Conservation (phyloP, 140 eudicot species). For the Anethum foeniculum region DNA sequence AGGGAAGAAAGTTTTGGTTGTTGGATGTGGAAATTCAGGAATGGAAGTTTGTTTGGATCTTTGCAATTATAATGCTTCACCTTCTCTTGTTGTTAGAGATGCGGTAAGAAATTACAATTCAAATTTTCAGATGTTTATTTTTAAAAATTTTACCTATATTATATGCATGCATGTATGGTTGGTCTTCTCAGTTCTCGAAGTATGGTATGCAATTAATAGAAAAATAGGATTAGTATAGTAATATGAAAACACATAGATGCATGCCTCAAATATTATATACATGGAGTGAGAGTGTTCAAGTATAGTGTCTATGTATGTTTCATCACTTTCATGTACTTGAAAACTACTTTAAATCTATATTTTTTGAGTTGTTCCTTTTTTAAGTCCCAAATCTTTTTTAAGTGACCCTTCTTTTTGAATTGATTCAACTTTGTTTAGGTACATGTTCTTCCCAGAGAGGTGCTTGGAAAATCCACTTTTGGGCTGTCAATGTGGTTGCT, state of each 20-base stretch:
- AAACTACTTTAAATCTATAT: background rate
- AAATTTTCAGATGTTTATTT: background rate
- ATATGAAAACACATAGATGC: background rate
- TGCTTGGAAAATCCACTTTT: slow-evolving; percentile 64
- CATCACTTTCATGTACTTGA: background rate
- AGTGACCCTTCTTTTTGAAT: background rate
- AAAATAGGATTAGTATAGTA: slow-evolving; percentile 4
- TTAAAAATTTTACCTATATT: background rate
- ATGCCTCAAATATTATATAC: background rate
- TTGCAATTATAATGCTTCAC: slow-evolving; percentile 73
- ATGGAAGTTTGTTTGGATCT: slow-evolving; percentile 99
- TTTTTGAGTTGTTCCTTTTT: slow-evolving; percentile 4
- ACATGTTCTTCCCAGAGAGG: slow-evolving; percentile 65
- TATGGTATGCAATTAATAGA: slow-evolving; percentile 28
- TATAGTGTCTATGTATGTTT: slow-evolving; percentile 23
- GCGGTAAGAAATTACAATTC: slow-evolving; percentile 49
- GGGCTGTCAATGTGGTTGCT: slow-evolving; percentile 73
- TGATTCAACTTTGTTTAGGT: slow-evolving; percentile 29
- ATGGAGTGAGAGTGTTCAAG: slow-evolving; percentile 7
- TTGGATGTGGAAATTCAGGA: slow-evolving; percentile 99
- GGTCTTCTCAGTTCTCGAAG: slow-evolving; percentile 51
- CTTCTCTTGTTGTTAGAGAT: slow-evolving; percentile 90
- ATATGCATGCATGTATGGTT: slow-evolving; percentile 11
- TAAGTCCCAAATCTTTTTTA: slow-evolving; percentile 12
- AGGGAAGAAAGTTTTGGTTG: slow-evolving; percentile 84